phyloP scores from a whole-genome alignment of 768 basidiomycete genomes.

The Rubroboletus pulcherrimus region DNA sequence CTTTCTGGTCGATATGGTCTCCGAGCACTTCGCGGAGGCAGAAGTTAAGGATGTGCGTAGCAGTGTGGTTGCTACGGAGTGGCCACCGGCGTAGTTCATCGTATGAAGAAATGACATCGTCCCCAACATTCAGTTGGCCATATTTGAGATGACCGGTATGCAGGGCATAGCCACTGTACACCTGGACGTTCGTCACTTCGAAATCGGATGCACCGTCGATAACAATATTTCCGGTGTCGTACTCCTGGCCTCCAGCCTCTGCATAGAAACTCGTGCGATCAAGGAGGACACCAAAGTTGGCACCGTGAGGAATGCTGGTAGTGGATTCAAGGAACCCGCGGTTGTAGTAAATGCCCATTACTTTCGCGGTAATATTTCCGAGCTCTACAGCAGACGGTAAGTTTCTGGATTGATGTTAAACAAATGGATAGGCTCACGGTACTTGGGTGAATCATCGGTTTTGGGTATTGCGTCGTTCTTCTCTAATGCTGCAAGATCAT shows the following conservation, averaged over 20 bases:
- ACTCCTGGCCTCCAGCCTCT: constrained; percentile 95
- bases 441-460: constrained; percentile 92
- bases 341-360: constrained; percentile 84
- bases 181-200: constrained; percentile 89
- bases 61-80: constrained; percentile 96
- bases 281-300: constrained; percentile 80
- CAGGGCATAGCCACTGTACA: constrained; percentile 92
- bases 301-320: constrained; percentile 54
- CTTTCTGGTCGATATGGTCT: constrained; percentile 97
- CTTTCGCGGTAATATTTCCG: constrained; percentile 69
- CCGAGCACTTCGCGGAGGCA: constrained; percentile 90
- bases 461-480: constrained; percentile 74
- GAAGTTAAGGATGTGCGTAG: constrained; percentile 96
- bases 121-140: constrained; percentile 73
- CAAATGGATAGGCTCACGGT: constrained; percentile 50
- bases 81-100: constrained; percentile 97
- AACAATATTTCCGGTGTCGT: constrained; percentile 92
- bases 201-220: constrained; percentile 92
- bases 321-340: constrained; percentile 74
- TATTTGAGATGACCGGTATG: constrained; percentile 91
- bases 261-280: constrained; percentile 96
- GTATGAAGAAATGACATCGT: constrained; percentile 84
- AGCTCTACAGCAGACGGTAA: constrained; percentile 44
- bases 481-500: constrained; percentile 86
- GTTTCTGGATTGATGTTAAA: not conserved